phyloP scores from a whole-genome alignment of 1,284 basidiomycete species.

The Ceratorhiza oryzae-sativae region DNA sequence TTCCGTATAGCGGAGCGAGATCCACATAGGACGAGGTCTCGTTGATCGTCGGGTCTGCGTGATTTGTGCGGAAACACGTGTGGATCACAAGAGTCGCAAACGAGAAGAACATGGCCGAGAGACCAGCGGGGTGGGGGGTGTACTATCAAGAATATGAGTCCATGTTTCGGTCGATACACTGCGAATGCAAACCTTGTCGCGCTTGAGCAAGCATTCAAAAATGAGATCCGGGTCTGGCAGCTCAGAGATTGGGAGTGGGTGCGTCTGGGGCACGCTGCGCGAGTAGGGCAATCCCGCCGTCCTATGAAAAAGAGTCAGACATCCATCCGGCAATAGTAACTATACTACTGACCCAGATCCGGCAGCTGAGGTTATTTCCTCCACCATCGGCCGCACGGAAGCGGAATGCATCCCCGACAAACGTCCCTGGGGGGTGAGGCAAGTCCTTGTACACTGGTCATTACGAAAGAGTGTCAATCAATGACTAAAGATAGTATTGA shows the following conservation, averaged over 20 bases:
- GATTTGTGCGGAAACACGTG: slow-evolving; percentile 51
- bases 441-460: slow-evolving; percentile 76
- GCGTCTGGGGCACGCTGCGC: slow-evolving; percentile 75
- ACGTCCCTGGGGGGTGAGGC: slow-evolving; percentile 73
- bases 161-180: background rate
- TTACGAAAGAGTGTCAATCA: slow-evolving; percentile 2
- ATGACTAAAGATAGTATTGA: slow-evolving; percentile 3
- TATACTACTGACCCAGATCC: slow-evolving; percentile 63
- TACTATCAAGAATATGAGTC: slow-evolving; percentile 57
- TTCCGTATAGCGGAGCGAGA: slow-evolving; percentile 78
- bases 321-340: background rate
- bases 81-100: slow-evolving; percentile 59
- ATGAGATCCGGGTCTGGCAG: slow-evolving; percentile 79
- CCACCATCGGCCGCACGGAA: slow-evolving; percentile 77
- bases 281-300: slow-evolving; percentile 74
- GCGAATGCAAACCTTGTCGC: slow-evolving; percentile 60
- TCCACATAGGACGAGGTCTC: slow-evolving; percentile 89
- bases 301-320: background rate
- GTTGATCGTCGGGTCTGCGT: slow-evolving; percentile 72
- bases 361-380: slow-evolving; percentile 76
- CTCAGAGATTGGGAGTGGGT: slow-evolving; percentile 67
- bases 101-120: slow-evolving; percentile 79
- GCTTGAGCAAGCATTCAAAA: slow-evolving; percentile 76
- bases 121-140: slow-evolving; percentile 74
- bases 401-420: slow-evolving; percentile 65